Evolutionary conservation across 75 land plant species (phyloP), one percentile per base, ranked within the genome.

Genomic region (Selaginella moellendorffii): DNA sequence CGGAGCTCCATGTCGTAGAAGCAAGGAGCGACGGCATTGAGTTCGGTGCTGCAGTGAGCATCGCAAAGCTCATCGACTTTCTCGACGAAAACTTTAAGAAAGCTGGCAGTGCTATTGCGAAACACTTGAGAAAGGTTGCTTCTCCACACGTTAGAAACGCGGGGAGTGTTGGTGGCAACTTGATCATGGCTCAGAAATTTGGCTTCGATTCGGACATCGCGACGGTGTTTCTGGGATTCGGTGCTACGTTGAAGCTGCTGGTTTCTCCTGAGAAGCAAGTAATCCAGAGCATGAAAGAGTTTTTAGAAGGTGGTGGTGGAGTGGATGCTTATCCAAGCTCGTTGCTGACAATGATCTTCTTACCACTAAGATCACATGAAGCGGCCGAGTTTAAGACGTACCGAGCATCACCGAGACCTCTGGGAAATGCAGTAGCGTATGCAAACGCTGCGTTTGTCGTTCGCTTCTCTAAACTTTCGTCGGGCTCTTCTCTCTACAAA

Each of bases 161-260:
- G 19, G 97, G 85, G 27, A 91, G 97, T 65, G 54, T 91, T 0
- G 97, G 97, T 9, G 97, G 97, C 1, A 91, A 91, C 74, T 31
- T 91, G 53, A 79, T 91, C 18, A 75, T 91, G 89, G 82, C 95
- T 26, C 85, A 87, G 26, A 86, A 75, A 29, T 65, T 73, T 2
- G 24, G 54, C 18, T 85, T 88, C 70, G 82, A 82, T 25, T 92
- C 97, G 29, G 97, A 92, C 64, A 53, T 92, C 67, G 83, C 89
- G 19, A 85, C 97, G 27, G 59, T 92, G 36, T 79, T 88, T 36
- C 78, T 88, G 63, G 82, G 78, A 26, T 74, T 66, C 8, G 82
- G 61, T 67, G 71, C 86, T 30, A 61, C 63, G 2, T 81, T 88
- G 23, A 68, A 64, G 31, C 46, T 36, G 46, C 24, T 88, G 26